Percentiles rank a stretch among this genome's conserved stretches.
Conservation (phyloP, 140 eudicot species). For the Anethum foeniculum region DNA sequence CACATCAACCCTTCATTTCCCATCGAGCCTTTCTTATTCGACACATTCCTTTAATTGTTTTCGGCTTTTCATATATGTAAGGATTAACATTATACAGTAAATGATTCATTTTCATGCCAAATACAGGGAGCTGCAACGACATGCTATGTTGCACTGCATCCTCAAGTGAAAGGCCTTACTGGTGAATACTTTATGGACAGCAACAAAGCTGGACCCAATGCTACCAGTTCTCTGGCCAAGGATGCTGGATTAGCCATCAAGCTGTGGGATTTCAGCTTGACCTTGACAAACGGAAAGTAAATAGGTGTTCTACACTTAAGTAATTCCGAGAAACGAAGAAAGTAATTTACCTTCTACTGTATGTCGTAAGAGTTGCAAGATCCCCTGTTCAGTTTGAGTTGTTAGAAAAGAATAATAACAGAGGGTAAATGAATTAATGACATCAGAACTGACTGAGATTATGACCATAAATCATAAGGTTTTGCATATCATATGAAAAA, state of each 20-base stretch:
- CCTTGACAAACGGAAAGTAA: conserved; percentile 14
- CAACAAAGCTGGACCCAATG: conserved; percentile 9
- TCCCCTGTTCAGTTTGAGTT: no score
- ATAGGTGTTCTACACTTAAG: not conserved
- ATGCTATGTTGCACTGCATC: conserved; percentile 11
- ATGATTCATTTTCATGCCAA: not conserved
- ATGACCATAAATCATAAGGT: no score
- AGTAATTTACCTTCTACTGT: not conserved
- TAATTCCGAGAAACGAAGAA: conserved; percentile 16
- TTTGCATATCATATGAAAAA: no score
- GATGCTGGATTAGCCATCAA: conserved; percentile 3
- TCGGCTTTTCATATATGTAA: not conserved
- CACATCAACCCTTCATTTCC: not conserved
- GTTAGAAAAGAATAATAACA: no score
- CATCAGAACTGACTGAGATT: no score
- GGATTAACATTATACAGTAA: not conserved
- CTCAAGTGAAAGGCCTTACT: conserved; percentile 1
- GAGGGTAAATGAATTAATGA: no score
- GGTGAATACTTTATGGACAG: conserved; percentile 11
- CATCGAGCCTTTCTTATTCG: not conserved
- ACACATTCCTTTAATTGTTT: not conserved
- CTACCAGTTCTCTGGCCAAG: conserved; percentile 5
- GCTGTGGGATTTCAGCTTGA: conserved; percentile 10
- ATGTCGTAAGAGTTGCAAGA: not conserved
- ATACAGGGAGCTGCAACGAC: conserved; percentile 10